Evolutionary conservation across 495 filamentous ascomycete genomes (phyloP).

Genomic region (Xylaria venustula): DNA sequence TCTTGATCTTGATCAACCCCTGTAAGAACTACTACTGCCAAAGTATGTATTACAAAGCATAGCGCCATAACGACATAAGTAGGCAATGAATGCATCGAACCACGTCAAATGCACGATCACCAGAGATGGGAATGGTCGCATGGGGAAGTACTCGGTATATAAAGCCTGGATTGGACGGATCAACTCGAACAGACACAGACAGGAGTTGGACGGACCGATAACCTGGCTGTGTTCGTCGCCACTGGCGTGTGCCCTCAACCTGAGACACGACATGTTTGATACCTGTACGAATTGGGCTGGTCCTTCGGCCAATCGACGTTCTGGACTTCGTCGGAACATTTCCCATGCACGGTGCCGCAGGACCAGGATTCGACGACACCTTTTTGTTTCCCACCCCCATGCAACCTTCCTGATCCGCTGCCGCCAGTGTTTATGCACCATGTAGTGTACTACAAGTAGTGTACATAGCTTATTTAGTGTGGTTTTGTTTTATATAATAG

Average conservation of each 20-base stretch:
- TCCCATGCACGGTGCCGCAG: neutral
- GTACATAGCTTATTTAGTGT: no score
- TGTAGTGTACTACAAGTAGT: no score
- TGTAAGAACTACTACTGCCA: no score
- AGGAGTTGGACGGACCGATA: slow-evolving; percentile 5
- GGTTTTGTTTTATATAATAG: neutral
- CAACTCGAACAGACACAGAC: neutral
- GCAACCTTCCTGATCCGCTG: slow-evolving; percentile 6
- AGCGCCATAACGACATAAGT: no score
- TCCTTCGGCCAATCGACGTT: neutral
- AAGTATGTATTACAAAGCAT: no score
- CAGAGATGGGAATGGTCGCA: no score
- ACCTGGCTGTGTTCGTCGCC: neutral
- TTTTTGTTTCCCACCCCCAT: neutral
- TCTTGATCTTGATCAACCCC: no score
- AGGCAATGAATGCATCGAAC: no score
- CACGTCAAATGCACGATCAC: no score
- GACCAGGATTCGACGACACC: neutral
- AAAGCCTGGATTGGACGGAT: neutral
- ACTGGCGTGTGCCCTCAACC: slow-evolving; percentile 1
- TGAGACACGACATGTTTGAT: slow-evolving; percentile 15
- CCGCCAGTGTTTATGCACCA: no score
- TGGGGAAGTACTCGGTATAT: no score
- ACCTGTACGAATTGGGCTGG: slow-evolving; percentile 10
- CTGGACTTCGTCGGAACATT: neutral